These are phyloP conservation scores for Alopecurus myosuroides DNA, from an alignment of 176 grass and related monocot genomes.

Conservation along the genomic window DNA sequence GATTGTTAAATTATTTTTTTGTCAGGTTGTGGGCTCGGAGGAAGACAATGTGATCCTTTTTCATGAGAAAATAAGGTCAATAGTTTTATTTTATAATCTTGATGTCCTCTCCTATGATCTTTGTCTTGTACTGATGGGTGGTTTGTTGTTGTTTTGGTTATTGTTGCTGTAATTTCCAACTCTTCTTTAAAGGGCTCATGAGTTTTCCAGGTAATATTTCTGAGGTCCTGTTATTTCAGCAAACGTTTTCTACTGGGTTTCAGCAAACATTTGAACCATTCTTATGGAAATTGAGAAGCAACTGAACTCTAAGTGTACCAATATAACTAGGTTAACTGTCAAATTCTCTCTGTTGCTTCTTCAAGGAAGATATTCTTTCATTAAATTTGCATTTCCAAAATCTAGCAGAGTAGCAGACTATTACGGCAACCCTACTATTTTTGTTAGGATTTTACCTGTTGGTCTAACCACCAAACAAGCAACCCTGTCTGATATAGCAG, in stretches of 20 bases:
- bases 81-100: constrained; percentile 2
- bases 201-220: constrained; percentile 75
- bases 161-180: constrained; percentile 20
- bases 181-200: constrained; percentile 52
- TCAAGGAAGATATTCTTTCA: background rate
- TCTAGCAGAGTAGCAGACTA: background rate
- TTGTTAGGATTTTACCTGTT: background rate
- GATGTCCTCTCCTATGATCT: background rate
- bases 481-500: background rate
- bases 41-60: constrained; percentile 88
- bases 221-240: background rate
- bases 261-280: constrained; percentile 11
- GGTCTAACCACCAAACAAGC: constrained; percentile 8
- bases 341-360: background rate
- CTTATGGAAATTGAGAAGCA: background rate
- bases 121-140: constrained; percentile 25
- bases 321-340: background rate
- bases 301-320: background rate
- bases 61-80: constrained; percentile 90
- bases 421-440: background rate
- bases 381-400: background rate
- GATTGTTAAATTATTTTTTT: constrained; percentile 12
- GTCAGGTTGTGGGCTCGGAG: constrained; percentile 80
- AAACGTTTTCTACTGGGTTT: background rate
- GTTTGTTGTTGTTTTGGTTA: constrained; percentile 20